phyloP scores from a whole-genome alignment of 495 filamentous ascomycete species.

The Umbilicaria muhlenbergii region DNA sequence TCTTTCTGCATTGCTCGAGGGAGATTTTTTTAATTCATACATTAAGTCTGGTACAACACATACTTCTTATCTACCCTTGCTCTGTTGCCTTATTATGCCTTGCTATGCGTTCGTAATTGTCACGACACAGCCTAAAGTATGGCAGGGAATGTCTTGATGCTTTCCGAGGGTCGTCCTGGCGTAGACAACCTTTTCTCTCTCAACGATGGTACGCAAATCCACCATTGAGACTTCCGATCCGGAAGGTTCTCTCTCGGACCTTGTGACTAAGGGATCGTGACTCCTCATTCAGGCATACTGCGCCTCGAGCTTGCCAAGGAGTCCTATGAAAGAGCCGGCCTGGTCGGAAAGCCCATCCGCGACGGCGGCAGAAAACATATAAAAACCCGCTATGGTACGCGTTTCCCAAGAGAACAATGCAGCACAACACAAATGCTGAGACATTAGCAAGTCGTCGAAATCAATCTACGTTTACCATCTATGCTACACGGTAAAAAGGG shows the following conservation, averaged over 20 bases:
- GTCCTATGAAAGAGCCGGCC: conserved; percentile 68
- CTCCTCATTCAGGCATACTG: conserved; percentile 40
- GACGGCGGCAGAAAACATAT: conserved; percentile 42
- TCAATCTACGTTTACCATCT: conserved; percentile 61
- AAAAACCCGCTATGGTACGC: conserved; percentile 41
- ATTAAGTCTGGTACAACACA: conserved; percentile 59
- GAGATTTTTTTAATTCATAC: conserved; percentile 72
- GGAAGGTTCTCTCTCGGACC: neutral
- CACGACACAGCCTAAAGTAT: neutral
- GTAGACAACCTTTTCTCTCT: conserved; percentile 68
- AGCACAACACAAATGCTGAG: neutral
- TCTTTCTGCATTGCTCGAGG: conserved; percentile 51
- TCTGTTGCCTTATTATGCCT: neutral
- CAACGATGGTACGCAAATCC: conserved; percentile 38
- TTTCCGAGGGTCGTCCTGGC: conserved; percentile 71
- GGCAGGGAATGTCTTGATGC: conserved; percentile 74
- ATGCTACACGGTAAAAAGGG: conserved; percentile 89
- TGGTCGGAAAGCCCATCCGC: conserved; percentile 57
- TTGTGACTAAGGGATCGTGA: neutral
- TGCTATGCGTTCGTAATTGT: neutral
- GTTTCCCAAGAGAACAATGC: neutral
- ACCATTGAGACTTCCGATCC: neutral
- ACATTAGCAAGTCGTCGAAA: conserved; percentile 48
- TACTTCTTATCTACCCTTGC: neutral
- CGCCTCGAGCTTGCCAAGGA: conserved; percentile 69